A percentile compares a stretch with the other conserved stretches of the same genome.
These are phyloP conservation scores for Gossypioides kirkii DNA, from an alignment of 345 rosid genomes.

Conservation along the genomic window DNA sequence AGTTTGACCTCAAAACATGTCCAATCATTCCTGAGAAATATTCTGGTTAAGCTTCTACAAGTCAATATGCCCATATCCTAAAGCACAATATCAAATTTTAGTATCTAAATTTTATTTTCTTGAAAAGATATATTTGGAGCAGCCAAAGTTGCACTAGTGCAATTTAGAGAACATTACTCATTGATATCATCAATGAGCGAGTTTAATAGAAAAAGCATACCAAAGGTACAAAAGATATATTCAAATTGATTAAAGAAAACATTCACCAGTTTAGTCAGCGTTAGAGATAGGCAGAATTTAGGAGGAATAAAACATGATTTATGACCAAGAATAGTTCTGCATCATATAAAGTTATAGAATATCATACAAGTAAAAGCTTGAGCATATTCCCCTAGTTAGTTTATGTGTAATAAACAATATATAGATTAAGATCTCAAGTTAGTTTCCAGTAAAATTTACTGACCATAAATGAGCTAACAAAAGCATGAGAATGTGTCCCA, in stretches of 20 bases:
- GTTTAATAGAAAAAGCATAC: not conserved
- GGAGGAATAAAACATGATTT: not conserved
- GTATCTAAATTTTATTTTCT: not conserved
- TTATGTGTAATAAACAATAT: not conserved
- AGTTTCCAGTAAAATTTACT: constrained; percentile 15
- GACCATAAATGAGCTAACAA: constrained; percentile 96
- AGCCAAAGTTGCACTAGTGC: not conserved
- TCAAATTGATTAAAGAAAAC: not conserved
- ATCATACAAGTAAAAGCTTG: not conserved
- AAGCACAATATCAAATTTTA: not conserved
- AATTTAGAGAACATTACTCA: not conserved
- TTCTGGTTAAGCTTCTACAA: not conserved
- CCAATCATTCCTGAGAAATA: not conserved
- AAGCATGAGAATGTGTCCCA: constrained; percentile 99
- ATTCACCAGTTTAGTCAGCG: not conserved
- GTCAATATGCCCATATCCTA: not conserved
- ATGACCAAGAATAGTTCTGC: not conserved
- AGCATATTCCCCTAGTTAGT: not conserved
- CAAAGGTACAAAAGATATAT: not conserved
- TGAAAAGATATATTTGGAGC: not conserved
- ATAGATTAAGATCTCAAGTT: not conserved
- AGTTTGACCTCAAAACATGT: not conserved
- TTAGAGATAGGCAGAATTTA: not conserved
- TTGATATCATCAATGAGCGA: not conserved
- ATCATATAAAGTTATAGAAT: not conserved